Base-by-base conservation (phyloP, 176 grass and related monocot genomes). In the Triticum timopheevii region DNA sequence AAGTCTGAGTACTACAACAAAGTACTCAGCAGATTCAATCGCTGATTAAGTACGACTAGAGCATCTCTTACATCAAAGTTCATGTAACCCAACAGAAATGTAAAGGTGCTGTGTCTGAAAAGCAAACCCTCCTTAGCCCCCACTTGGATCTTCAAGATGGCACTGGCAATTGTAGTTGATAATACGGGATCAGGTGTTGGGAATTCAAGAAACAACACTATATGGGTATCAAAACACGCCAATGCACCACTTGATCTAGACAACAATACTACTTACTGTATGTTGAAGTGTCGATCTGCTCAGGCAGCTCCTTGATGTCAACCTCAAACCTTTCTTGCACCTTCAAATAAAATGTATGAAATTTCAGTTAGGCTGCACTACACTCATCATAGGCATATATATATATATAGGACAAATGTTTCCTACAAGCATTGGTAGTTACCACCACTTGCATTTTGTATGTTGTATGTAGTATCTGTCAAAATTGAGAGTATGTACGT, bases 271-370 rank as follows among this genome's bases (percentile, higher is more conserved):
- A 91, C 97, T 96, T 94, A 99, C 97, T 99, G 77, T 99, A 99
- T 49, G 97, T 99, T 40, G 97, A 96, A 45, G 94, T 99, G 68
- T 96, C 97, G 4, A 99, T 99, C 82, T 99, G 94, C 78, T 99
- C 97, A 16, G 97, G 97, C 67, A 99, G 85, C 73, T 99, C 94
- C 78, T 99, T 99, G 54, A 99, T 99, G 85, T 99, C 97, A 0
- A 99, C 97, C 85, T 99, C 94, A 36, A 99, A 99, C 90, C 97
- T 96, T 85, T 99, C 97, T 93, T 99, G 97, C 44, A 99, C 94
- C 97, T 98, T 73, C 16, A 54, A 54, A 54, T 54, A 54, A 54
- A 54, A 54, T 19, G 50, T 54, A 54, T 17, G 42, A 50, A 59
- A 10, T 36, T 22, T 22, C 62, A 76, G 73, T 90, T 67, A 91